Conservation (phyloP, 2,329 filamentous ascomycete species). For the Scedosporium dehoogii region DNA sequence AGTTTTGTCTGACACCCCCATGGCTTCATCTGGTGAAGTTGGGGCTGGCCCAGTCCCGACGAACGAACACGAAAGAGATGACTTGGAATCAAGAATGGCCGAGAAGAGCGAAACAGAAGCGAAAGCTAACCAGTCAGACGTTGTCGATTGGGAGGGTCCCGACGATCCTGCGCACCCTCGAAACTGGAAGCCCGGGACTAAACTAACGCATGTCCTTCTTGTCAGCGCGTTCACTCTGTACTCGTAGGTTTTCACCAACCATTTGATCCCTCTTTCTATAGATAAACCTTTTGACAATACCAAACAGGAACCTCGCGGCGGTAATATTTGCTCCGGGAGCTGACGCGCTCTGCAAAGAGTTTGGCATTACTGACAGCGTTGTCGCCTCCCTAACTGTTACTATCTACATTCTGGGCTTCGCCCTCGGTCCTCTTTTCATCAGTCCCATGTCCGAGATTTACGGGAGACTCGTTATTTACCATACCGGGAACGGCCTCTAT, state of each 20-base stretch:
- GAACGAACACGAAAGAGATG: too few relatives aligned
- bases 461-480: slow-evolving; percentile 41
- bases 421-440: slow-evolving; percentile 46
- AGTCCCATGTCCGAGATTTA: slow-evolving; percentile 52
- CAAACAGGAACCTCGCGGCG: too few relatives aligned
- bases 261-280: too few relatives aligned
- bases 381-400: slow-evolving; percentile 57
- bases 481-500: slow-evolving; percentile 34
- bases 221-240: too few relatives aligned
- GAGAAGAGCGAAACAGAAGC: too few relatives aligned
- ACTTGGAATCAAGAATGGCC: too few relatives aligned
- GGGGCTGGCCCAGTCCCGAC: too few relatives aligned
- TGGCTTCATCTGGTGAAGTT: too few relatives aligned
- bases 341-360: slow-evolving; percentile 50
- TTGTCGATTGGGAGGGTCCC: slow-evolving; percentile 49
- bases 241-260: too few relatives aligned
- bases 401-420: slow-evolving; percentile 56
- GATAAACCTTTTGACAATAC: too few relatives aligned
- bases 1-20: too few relatives aligned
- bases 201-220: slow-evolving; percentile 17
- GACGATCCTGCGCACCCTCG: slow-evolving; percentile 55
- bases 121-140: neutral
- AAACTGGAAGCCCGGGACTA: slow-evolving; percentile 51
- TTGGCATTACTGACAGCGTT: slow-evolving; percentile 37
- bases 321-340: slow-evolving; percentile 61